A percentile compares a stretch with the other conserved stretches of the same genome.
These are phyloP conservation scores for Cucumis melo DNA, from an alignment of 306 rosid genomes.

Conservation along the genomic window DNA sequence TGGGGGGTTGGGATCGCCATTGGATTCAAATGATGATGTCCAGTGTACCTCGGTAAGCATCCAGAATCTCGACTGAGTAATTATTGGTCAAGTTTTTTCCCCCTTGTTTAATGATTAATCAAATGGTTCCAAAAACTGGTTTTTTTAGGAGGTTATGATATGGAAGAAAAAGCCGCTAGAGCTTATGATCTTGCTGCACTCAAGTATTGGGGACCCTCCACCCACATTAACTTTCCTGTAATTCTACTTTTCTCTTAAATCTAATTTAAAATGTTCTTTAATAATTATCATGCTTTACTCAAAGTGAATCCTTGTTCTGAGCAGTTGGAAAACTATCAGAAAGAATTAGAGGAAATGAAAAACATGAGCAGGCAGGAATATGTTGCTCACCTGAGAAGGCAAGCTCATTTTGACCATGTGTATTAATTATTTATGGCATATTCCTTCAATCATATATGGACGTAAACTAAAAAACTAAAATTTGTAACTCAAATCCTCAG, in stretches of 20 bases:
- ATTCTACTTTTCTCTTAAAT: conserved; percentile 2
- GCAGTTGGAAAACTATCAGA: conserved; percentile 65
- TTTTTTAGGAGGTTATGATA: conserved; percentile 86
- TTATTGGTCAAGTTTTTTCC: background rate
- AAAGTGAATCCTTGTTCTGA: background rate
- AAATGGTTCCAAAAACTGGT: conserved; percentile 14
- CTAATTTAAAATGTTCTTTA: background rate
- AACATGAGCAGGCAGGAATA: conserved; percentile 75
- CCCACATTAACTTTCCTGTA: conserved; percentile 86
- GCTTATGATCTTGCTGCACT: conserved; percentile 93
- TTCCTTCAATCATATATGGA: background rate
- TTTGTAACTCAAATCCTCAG: conserved; percentile 16
- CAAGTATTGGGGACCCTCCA: conserved; percentile 96
- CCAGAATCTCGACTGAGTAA: background rate
- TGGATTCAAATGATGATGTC: conserved; percentile 16
- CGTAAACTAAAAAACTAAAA: background rate
- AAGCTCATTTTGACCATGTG: background rate
- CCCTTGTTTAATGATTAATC: background rate
- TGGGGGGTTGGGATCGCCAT: conserved; percentile 23
- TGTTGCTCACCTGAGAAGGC: conserved; percentile 89
- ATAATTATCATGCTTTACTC: background rate
- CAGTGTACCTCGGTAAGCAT: conserved; percentile 80
- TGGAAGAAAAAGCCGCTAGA: conserved; percentile 93
- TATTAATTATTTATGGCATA: background rate
- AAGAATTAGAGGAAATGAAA: conserved; percentile 73